These are phyloP conservation scores for Metarhizium robertsii DNA, from an alignment of 2,329 filamentous ascomycete genomes.

Conservation along the genomic window DNA sequence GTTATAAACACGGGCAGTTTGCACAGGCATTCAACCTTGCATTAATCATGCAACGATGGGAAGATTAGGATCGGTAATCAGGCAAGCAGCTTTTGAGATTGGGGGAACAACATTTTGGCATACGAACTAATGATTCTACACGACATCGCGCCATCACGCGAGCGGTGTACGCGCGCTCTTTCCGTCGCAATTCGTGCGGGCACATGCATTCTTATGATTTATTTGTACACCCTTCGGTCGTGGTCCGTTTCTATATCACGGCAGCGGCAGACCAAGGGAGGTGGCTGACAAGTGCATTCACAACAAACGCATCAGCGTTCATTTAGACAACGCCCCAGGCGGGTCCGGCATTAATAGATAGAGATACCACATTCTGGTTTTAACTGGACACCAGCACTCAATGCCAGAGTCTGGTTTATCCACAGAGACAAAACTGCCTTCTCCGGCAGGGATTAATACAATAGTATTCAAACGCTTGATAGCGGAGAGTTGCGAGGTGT, in stretches of 20 bases:
- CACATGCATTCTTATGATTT: neutral
- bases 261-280: neutral
- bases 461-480: neutral
- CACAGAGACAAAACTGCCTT: neutral
- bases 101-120: neutral
- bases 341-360: constrained; percentile 12
- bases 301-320: constrained; percentile 2
- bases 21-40: neutral
- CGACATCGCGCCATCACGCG: constrained; percentile 2
- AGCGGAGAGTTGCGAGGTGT: neutral
- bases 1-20: constrained; percentile 13
- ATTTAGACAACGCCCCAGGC: constrained; percentile 12
- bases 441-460: constrained; percentile 2
- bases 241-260: neutral
- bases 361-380: constrained; percentile 11
- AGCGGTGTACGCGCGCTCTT: constrained; percentile 1
- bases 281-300: neutral
- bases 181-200: neutral
- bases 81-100: neutral
- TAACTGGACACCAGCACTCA: neutral
- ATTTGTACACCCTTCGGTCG: neutral
- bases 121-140: constrained; percentile 7
- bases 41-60: neutral
- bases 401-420: neutral
- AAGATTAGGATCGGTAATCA: neutral